Base-by-base conservation (phyloP, 108 stramenopile species). In the Skeletonema tropicum region DNA sequence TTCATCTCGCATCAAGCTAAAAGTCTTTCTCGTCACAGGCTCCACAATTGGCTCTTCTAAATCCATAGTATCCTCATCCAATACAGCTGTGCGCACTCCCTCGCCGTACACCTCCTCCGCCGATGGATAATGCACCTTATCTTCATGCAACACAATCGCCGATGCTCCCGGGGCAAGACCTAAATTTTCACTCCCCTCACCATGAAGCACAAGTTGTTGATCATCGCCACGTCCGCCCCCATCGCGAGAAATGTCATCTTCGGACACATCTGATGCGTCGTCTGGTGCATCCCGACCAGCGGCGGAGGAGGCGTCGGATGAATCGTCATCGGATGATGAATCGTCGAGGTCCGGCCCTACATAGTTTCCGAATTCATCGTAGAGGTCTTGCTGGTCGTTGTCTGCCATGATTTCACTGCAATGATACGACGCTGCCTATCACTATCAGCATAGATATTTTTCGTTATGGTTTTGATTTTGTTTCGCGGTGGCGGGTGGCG, bases 351-450 rank as follows among this genome's bases (percentile, higher is more conserved):
- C 98, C 14, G 98, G 97, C n/a, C 99, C 99, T 74, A 99, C 96
- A 88, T 99, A 98, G 78, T 99, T 99, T 48, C 99, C 99, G 74
- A 99, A 99, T 88, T 99, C 99, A 75, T 99, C 99, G 86, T 99
- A 99, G 60, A 98, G 83, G 32, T 97, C 95, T 66, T 88, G 82
- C 42, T 91, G 84, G 39, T 88, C 89, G 68, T 97, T 92, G 64
- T 87, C 75, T 76, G 74, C 88, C 38, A 59, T 83, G 23, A n/a
- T 76, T 76, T 33, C 13, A 13, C n/a, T 25, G 11, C 6, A 7
- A 35, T 36, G 33, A 21, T 42, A 21, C 19, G 46, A n/a, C 45
- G n/a, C 8, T 52, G 46, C 6, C 67, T 9, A 15, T 36, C 64
- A 64, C 32, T n/a, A n/a, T 32, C 4, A 32, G 2, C 3, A 32